Percentiles rank a stretch among this genome's conserved stretches.
These are phyloP conservation scores for Avena atlantica DNA, from an alignment of 176 grass and related monocot species.

Conservation along the genomic window DNA sequence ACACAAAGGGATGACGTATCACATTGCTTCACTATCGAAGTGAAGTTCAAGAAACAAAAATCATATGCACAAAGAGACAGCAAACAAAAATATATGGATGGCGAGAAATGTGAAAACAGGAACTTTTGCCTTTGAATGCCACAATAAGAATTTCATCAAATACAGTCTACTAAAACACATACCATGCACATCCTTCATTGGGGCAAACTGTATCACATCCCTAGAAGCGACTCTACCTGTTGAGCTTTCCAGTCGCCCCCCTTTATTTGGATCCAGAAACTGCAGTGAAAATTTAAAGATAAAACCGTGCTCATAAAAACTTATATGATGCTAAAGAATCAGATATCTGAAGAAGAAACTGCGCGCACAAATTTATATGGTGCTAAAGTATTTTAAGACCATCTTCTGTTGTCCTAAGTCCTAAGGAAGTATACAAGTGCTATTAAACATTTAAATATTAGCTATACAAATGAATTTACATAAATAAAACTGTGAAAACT, in stretches of 20 bases:
- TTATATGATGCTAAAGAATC: constrained; percentile 36
- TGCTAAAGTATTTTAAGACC: constrained; percentile 10
- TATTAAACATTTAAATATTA: constrained; percentile 23
- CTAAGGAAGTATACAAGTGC: not conserved
- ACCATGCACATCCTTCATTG: constrained; percentile 84
- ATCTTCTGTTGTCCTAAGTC: not conserved
- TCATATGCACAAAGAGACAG: constrained; percentile 1
- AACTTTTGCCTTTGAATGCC: constrained; percentile 14
- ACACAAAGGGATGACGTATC: constrained; percentile 29
- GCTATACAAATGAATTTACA: constrained; percentile 25
- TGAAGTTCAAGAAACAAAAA: constrained; percentile 19
- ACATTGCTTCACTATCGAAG: constrained; percentile 18
- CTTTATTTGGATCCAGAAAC: constrained; percentile 98
- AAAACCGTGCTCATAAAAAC: constrained; percentile 21
- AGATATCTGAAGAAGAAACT: constrained; percentile 36
- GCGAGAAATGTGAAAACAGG: constrained; percentile 19
- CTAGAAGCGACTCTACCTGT: constrained; percentile 83
- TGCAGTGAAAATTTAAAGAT: constrained; percentile 47
- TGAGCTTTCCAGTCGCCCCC: constrained; percentile 84
- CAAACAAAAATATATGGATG: not conserved
- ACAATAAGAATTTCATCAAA: not conserved
- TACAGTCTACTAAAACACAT: constrained; percentile 36
- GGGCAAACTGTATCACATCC: constrained; percentile 94
- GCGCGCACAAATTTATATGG: constrained; percentile 8
- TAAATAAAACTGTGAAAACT: constrained; percentile 5